Evolutionary conservation across 2,329 filamentous ascomycete species (phyloP).

Genomic region (Colletotrichum liriopes): DNA sequence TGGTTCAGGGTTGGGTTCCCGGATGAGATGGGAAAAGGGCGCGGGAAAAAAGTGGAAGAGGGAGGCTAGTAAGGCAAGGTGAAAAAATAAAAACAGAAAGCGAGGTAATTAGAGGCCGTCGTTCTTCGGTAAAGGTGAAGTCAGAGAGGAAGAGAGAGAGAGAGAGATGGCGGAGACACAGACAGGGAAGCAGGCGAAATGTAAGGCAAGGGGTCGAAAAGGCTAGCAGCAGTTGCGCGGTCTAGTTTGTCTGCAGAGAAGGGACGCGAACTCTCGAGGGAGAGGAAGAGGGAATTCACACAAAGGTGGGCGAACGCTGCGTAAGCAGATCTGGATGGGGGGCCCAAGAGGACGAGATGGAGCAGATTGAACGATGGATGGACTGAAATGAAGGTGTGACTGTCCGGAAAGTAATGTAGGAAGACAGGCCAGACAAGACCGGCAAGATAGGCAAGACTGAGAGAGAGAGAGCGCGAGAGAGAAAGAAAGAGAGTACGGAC

Average conservation of each 20-base stretch:
- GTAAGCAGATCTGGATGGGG: constrained; percentile 16
- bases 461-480: not conserved
- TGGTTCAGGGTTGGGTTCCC: constrained; percentile 3
- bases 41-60: constrained; percentile 15
- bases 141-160: not conserved
- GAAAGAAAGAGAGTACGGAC: not conserved
- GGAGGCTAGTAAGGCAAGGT: constrained; percentile 5
- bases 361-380: not conserved
- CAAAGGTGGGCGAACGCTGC: constrained; percentile 15
- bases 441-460: constrained; percentile 1
- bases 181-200: constrained; percentile 33
- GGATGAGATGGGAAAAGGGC: constrained; percentile 13
- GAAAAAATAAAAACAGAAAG: not conserved
- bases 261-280: constrained; percentile 34
- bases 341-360: constrained; percentile 16
- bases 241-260: constrained; percentile 13
- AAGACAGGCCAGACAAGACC: not conserved
- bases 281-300: constrained; percentile 17
- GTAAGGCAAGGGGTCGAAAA: constrained; percentile 28
- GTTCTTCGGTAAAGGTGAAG: constrained; percentile 12
- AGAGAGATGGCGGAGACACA: constrained; percentile 13
- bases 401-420: not conserved
- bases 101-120: constrained; percentile 15
- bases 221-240: constrained; percentile 16
- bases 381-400: not conserved